A percentile compares a stretch with the other conserved stretches of the same genome.
These are phyloP conservation scores for Metschnikowia kofuensis DNA, from an alignment of 805 yeast genomes.

Conservation along the genomic window DNA sequence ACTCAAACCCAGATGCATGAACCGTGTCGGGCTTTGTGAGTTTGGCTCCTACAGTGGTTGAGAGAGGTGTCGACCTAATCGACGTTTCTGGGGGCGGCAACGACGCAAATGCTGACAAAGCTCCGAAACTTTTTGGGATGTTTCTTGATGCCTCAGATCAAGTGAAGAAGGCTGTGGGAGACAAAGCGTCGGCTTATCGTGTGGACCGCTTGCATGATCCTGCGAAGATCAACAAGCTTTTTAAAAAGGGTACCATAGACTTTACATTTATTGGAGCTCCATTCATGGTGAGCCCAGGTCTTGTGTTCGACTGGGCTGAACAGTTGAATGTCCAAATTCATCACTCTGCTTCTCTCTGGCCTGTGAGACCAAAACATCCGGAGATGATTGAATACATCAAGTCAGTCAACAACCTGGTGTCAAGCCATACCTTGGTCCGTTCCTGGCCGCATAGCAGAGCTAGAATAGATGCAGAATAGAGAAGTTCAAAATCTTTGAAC, in stretches of 20 bases:
- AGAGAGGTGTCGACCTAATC: slow-evolving; percentile 48
- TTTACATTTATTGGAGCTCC: slow-evolving; percentile 44
- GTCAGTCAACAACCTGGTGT: neutral
- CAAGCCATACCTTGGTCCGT: too few relatives aligned
- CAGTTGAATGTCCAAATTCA: slow-evolving; percentile 41
- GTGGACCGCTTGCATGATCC: slow-evolving; percentile 44
- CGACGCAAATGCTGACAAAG: slow-evolving; percentile 16
- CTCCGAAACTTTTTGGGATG: neutral
- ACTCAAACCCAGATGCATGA: slow-evolving; percentile 39
- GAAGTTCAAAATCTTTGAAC: too few relatives aligned
- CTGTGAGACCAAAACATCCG: neutral
- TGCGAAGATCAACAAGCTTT: slow-evolving; percentile 18
- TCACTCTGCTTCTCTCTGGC: slow-evolving; percentile 23
- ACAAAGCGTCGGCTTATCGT: slow-evolving; percentile 39
- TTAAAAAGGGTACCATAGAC: slow-evolving; percentile 46
- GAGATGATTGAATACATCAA: slow-evolving; percentile 1
- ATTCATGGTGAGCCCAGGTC: slow-evolving; percentile 48
- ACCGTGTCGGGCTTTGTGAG: slow-evolving; percentile 41
- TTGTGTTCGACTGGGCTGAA: slow-evolving; percentile 50
- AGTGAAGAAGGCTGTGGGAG: slow-evolving; percentile 45
- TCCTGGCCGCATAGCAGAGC: too few relatives aligned
- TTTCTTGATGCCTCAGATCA: slow-evolving; percentile 35
- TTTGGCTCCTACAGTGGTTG: slow-evolving; percentile 35
- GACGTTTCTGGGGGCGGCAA: slow-evolving; percentile 58
- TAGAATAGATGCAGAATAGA: too few relatives aligned